These are phyloP conservation scores for Pseudotulostoma volvatum DNA, from an alignment of 495 filamentous ascomycete genomes.

Conservation along the genomic window DNA sequence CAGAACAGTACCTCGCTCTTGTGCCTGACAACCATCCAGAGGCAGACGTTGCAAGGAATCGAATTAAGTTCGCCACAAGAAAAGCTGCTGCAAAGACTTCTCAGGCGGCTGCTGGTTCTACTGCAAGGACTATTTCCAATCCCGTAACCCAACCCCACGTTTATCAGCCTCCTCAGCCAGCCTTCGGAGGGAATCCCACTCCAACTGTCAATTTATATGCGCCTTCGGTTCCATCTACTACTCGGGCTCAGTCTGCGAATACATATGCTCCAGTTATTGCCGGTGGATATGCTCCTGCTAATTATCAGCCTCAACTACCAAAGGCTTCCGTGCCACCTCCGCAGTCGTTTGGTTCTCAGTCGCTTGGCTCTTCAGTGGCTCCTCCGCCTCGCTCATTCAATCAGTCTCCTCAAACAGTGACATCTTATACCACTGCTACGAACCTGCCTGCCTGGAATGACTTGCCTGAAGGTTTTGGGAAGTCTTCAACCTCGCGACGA, in stretches of 20 bases:
- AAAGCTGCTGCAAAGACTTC: conserved; percentile 30
- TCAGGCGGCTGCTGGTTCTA: conserved; percentile 16
- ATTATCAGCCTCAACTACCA: conserved; percentile 33
- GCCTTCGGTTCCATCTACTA: conserved; percentile 18
- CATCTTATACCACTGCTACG: conserved; percentile 51
- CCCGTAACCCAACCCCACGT: conserved; percentile 17
- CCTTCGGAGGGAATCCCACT: conserved; percentile 14
- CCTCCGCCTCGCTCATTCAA: conserved; percentile 42
- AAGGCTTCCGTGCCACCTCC: conserved; percentile 15
- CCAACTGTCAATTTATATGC: conserved; percentile 24
- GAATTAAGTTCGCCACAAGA: conserved; percentile 71
- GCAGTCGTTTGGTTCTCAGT: conserved; percentile 24
- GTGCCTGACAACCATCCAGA: conserved; percentile 74
- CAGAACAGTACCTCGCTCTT: conserved; percentile 81
- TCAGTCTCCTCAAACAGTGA: conserved; percentile 40
- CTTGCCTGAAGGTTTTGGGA: conserved; percentile 66
- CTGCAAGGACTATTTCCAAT: conserved; percentile 9
- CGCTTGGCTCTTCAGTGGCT: conserved; percentile 27
- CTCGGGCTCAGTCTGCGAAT: conserved; percentile 30
- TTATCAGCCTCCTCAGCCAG: conserved; percentile 24
- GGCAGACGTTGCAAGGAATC: conserved; percentile 72
- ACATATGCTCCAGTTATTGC: conserved; percentile 43
- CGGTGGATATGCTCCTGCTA: conserved; percentile 19
- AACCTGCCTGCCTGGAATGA: conserved; percentile 84
- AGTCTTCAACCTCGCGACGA: conserved; percentile 49